phyloP scores from a whole-genome alignment of 2,329 filamentous ascomycete genomes.

The Pleoardoris graminearum region DNA sequence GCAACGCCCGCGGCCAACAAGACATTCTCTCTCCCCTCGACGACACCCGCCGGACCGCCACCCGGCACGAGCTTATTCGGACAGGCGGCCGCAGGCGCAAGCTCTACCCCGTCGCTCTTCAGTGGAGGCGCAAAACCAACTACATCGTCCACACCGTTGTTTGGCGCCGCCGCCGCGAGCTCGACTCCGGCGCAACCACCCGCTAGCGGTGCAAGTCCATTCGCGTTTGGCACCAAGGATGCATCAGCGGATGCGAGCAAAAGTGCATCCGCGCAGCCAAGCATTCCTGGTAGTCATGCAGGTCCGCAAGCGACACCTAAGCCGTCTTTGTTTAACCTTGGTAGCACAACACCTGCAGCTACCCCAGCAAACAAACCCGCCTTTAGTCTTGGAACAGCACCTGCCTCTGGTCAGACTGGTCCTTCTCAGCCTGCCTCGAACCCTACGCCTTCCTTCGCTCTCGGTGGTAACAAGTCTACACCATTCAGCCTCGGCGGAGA shows the following conservation, averaged over 20 bases:
- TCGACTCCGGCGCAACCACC: constrained; percentile 27
- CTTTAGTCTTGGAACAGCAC: constrained; percentile 33
- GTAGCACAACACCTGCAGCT: constrained; percentile 34
- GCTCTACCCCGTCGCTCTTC: constrained; percentile 25
- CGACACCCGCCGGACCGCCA: constrained; percentile 45
- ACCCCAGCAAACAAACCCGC: constrained; percentile 35
- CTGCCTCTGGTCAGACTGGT: constrained; percentile 27
- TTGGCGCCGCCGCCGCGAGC: constrained; percentile 27
- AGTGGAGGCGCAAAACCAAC: constrained; percentile 29
- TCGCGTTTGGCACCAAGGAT: constrained; percentile 28
- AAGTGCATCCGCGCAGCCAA: constrained; percentile 27
- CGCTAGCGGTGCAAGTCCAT: constrained; percentile 22
- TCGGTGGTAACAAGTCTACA: constrained; percentile 28
- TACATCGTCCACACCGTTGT: constrained; percentile 35
- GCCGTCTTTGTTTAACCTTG: constrained; percentile 33
- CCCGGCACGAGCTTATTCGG: constrained; percentile 38
- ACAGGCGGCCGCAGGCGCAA: constrained; percentile 17
- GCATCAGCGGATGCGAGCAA: constrained; percentile 39
- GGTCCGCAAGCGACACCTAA: constrained; percentile 39
- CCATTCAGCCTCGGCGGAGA: constrained; percentile 27
- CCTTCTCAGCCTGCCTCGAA: constrained; percentile 28
- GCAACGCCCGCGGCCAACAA: constrained; percentile 43
- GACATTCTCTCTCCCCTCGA: constrained; percentile 43
- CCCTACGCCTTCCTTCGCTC: constrained; percentile 17
- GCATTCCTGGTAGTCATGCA: constrained; percentile 33